phyloP scores from a whole-genome alignment of 2,329 filamentous ascomycete genomes.

The Onygenales sp. region DNA sequence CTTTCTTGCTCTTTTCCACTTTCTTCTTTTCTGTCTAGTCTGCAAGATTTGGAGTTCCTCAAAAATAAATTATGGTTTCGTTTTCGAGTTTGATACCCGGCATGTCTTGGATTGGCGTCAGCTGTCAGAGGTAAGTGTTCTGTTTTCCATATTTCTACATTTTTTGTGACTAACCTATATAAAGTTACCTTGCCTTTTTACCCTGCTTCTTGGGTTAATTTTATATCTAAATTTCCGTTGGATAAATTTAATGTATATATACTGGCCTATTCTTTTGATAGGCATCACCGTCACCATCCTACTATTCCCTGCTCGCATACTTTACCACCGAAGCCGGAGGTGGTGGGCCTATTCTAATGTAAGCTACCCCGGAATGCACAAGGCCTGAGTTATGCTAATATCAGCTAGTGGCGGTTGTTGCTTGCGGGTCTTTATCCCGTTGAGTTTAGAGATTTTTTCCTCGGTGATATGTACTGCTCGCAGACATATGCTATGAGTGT shows the following conservation, averaged over 20 bases:
- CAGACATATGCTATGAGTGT: constrained; percentile 82
- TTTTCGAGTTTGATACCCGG: constrained; percentile 90
- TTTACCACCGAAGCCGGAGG: constrained; percentile 66
- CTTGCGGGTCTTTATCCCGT: constrained; percentile 84
- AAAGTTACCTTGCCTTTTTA: constrained; percentile 71
- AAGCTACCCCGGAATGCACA: constrained; percentile 27
- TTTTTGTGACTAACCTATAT: background rate
- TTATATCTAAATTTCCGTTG: constrained; percentile 87
- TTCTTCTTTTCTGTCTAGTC: constrained; percentile 74
- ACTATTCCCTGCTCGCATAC: constrained; percentile 62
- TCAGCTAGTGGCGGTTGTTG: constrained; percentile 64
- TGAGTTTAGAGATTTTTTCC: constrained; percentile 94
- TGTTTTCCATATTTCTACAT: background rate
- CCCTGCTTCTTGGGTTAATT: constrained; percentile 64
- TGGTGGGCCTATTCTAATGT: constrained; percentile 91
- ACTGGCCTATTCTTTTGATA: constrained; percentile 77
- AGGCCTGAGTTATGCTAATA: constrained; percentile 19
- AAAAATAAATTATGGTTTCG: constrained; percentile 92
- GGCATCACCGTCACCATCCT: constrained; percentile 57
- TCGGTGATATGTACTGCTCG: constrained; percentile 96
- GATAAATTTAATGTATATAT: constrained; percentile 61
- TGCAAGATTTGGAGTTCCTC: constrained; percentile 72
- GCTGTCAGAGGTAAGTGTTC: constrained; percentile 53
- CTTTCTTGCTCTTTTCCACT: constrained; percentile 71
- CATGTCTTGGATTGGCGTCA: constrained; percentile 85